Evolutionary conservation across 768 basidiomycete genomes (phyloP), one percentile per base, ranked within the genome.

Genomic region (Rhodotorula paludigena): DNA sequence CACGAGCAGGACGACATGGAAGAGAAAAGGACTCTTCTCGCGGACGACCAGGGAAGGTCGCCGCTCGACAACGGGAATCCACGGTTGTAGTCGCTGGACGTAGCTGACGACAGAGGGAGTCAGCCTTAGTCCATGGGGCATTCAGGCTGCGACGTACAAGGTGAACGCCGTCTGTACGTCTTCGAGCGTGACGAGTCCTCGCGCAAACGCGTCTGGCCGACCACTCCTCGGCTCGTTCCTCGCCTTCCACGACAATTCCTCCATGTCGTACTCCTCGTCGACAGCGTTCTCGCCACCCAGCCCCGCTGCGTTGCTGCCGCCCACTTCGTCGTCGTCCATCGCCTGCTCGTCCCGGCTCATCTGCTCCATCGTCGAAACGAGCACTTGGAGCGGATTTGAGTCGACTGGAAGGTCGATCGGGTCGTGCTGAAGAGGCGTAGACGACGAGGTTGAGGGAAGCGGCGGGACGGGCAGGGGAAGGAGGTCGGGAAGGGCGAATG

Each of bases 1-100:
- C 25, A 71, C 70, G 51, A 71, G 62, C 7, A 71, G 58, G 32
- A 71, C 67, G 33, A 63, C 32, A 42, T 66, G 65, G 54, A 71
- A 71, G 33, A 71, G 53, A 49, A 71, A 71, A 1, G 70, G 70
- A 14, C 56, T 58, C 32, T 58, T 55, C n/a, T 54, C 47, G 11
- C 63, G 44, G 3, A 71, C 62, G 5, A 61, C 30, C 7, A 71
- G 44, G 3, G 70, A 41, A 9, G n/a, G 14, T 2, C 65, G 48
- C 28, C 52, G 32, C 28, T 63, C 62, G 30, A 67, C 35, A 28
- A 63, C 52, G 0, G 65, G 60, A 25, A 63, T 33, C 70, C 70
- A 71, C 5, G 64, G 70, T 32, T 71, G 65, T 18, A 71, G 53
- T 0, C 70, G 65, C 36, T 70, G 64, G 14, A 49, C 38, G 42